phyloP scores from a whole-genome alignment of 768 basidiomycete species.

The Tricholoma bakamatsutake region DNA sequence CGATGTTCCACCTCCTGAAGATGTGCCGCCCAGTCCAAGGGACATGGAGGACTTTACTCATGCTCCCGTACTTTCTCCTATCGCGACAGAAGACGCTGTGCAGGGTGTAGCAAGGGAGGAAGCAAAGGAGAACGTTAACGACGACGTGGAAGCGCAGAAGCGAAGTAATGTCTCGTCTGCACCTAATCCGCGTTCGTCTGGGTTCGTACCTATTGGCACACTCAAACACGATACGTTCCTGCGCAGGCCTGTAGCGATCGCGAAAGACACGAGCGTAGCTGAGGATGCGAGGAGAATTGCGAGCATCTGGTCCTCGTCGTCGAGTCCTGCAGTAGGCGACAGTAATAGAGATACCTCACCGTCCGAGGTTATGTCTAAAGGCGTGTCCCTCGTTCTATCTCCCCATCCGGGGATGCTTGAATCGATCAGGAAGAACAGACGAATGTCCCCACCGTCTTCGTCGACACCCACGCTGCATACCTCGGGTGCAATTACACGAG shows the following conservation, averaged over 20 bases:
- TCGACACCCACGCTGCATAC: neutral
- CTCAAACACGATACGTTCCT: slow-evolving; percentile 37
- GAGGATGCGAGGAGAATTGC: slow-evolving; percentile 33
- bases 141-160: neutral
- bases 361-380: neutral
- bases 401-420: slow-evolving; percentile 20
- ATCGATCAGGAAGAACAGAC: slow-evolving; percentile 30
- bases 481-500: neutral
- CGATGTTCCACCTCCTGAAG: slow-evolving; percentile 46
- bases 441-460: slow-evolving; percentile 30
- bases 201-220: slow-evolving; percentile 62
- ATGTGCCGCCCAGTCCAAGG: slow-evolving; percentile 35
- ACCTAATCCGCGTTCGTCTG: slow-evolving; percentile 72
- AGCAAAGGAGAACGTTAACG: neutral
- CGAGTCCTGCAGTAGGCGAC: neutral
- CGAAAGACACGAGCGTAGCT: slow-evolving; percentile 25
- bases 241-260: slow-evolving; percentile 15
- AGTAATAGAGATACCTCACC: neutral
- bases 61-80: neutral
- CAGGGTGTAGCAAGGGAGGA: neutral
- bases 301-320: slow-evolving; percentile 31
- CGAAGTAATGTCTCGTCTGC: slow-evolving; percentile 25
- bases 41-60: neutral
- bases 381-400: slow-evolving; percentile 14
- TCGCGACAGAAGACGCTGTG: neutral